These are phyloP conservation scores for Carex parvula DNA, from an alignment of 176 grass and related monocot species.

Conservation along the genomic window DNA sequence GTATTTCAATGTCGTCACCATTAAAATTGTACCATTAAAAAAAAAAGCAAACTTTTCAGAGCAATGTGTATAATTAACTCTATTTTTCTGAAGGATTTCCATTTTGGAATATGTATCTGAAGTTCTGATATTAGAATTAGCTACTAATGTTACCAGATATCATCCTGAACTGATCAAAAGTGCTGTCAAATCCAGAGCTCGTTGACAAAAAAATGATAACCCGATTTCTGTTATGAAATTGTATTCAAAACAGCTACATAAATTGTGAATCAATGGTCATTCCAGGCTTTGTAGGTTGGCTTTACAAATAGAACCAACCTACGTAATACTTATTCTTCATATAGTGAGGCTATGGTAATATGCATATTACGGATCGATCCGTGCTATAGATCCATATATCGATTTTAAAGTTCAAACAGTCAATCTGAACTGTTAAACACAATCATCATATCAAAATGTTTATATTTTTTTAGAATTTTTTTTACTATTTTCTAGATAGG, in stretches of 20 bases:
- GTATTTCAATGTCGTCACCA: not conserved
- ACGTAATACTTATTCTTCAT: not conserved
- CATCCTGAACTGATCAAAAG: not conserved
- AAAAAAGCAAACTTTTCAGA: not conserved
- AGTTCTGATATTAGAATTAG: not conserved
- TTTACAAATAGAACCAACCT: not conserved
- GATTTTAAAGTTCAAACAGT: too few relatives aligned
- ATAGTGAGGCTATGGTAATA: not conserved
- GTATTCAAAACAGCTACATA: not conserved
- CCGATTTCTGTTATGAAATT: not conserved
- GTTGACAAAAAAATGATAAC: not conserved
- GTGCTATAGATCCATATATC: too few relatives aligned
- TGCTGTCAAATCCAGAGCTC: not conserved
- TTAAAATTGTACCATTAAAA: not conserved
- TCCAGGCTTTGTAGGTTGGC: not conserved
- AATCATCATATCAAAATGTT: too few relatives aligned
- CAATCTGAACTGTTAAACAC: too few relatives aligned
- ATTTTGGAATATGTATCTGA: not conserved
- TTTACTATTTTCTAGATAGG: too few relatives aligned
- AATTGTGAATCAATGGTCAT: not conserved
- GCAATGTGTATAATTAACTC: not conserved
- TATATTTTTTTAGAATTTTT: too few relatives aligned
- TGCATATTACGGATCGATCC: too few relatives aligned
- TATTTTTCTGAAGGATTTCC: not conserved
- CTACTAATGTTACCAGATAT: not conserved